Evolutionary conservation across 164 flowering plant genomes (phyloP).

Genomic region (Dillenia suffruticosa): DNA sequence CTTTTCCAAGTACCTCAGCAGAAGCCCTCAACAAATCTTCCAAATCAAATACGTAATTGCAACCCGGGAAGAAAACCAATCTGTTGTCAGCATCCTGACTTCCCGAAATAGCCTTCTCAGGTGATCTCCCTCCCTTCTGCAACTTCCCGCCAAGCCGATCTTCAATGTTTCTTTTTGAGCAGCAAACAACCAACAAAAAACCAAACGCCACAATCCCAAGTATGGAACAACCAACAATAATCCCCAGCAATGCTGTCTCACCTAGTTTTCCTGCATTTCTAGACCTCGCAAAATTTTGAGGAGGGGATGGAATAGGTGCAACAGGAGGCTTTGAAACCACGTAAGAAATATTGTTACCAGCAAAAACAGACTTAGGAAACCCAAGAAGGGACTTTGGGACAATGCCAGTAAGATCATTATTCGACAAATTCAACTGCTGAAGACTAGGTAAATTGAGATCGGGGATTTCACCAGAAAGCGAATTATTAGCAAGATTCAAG

Average conservation of each 20-base stretch:
- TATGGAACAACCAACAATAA: slow-evolving; percentile 33
- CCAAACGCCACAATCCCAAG: slow-evolving; percentile 40
- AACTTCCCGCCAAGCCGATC: slow-evolving; percentile 34
- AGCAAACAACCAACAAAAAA: slow-evolving; percentile 35
- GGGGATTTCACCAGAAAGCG: slow-evolving; percentile 56
- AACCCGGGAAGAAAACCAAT: slow-evolving; percentile 64
- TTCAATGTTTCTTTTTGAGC: slow-evolving; percentile 29
- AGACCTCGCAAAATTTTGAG: slow-evolving; percentile 7
- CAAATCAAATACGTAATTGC: slow-evolving; percentile 59
- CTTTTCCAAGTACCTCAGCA: slow-evolving; percentile 77
- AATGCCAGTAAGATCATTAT: slow-evolving; percentile 45
- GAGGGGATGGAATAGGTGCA: slow-evolving; percentile 23
- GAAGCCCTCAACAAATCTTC: slow-evolving; percentile 80
- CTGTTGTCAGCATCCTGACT: slow-evolving; percentile 48
- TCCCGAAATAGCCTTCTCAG: slow-evolving; percentile 46
- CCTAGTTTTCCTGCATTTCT: slow-evolving; percentile 28
- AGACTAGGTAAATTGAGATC: slow-evolving; percentile 37
- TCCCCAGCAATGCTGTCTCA: slow-evolving; percentile 35
- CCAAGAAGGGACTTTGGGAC: slow-evolving; percentile 53
- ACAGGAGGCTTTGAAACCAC: slow-evolving; percentile 12
- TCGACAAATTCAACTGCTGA: slow-evolving; percentile 39
- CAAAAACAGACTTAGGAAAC: slow-evolving; percentile 45
- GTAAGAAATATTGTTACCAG: slow-evolving; percentile 43
- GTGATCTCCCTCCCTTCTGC: slow-evolving; percentile 52
- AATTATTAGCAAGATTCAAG: slow-evolving; percentile 59